These are phyloP conservation scores for Penicillium longicatenatum DNA, from an alignment of 495 filamentous ascomycete genomes.

Conservation along the genomic window DNA sequence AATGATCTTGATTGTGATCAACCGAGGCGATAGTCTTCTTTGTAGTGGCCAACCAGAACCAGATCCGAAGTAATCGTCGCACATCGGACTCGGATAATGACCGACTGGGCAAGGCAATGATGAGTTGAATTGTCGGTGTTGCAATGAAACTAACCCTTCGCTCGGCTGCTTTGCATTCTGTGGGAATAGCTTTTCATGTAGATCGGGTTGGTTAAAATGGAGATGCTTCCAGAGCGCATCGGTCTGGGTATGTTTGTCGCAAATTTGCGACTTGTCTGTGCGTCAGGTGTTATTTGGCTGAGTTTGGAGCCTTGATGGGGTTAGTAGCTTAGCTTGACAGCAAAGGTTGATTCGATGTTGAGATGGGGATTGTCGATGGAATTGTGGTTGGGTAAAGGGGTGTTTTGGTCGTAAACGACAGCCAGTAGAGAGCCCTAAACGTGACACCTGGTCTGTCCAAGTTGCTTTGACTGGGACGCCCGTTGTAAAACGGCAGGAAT, in stretches of 20 bases:
- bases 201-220: neutral
- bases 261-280: neutral
- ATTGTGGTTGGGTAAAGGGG: neutral
- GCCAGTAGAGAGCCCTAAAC: neutral
- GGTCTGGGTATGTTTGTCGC: neutral
- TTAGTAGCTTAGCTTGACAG: neutral
- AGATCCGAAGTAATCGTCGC: neutral
- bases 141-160: neutral
- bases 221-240: neutral
- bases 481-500: neutral
- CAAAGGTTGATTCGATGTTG: neutral
- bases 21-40: neutral
- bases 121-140: neutral
- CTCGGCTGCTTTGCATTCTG: neutral
- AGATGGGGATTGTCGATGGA: neutral
- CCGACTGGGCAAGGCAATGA: neutral
- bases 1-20: conserved; percentile 1
- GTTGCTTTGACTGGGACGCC: neutral
- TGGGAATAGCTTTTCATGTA: neutral
- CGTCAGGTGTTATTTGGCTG: neutral
- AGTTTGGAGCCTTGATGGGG: neutral
- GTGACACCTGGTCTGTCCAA: neutral
- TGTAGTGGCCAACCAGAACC: neutral
- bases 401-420: neutral
- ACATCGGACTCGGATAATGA: neutral